Conservation (phyloP, 176 grass and related monocot genomes). For the Aegilops speltoides region DNA sequence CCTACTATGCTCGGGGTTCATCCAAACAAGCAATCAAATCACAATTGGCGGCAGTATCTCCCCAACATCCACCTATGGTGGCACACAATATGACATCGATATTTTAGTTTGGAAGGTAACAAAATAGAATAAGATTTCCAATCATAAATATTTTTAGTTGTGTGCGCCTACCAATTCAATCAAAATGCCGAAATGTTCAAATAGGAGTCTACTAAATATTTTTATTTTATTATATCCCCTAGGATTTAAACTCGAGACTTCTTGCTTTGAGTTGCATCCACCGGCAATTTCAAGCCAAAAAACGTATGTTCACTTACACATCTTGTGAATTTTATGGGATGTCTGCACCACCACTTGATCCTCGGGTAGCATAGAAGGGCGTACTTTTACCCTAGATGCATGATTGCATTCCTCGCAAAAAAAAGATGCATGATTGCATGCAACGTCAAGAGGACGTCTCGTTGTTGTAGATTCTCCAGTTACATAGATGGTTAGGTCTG, state of each 20-base stretch:
- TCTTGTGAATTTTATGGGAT: neutral
- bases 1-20: conserved; percentile 75
- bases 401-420: neutral
- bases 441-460: neutral
- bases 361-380: neutral
- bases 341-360: neutral
- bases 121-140: conserved; percentile 35
- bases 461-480: neutral
- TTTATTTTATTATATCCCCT: too few relatives aligned
- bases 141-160: neutral
- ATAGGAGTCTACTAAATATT: too few relatives aligned
- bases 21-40: conserved; percentile 82
- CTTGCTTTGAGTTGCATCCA: too few relatives aligned
- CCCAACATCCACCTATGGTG: conserved; percentile 55
- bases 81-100: conserved; percentile 69
- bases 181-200: too few relatives aligned
- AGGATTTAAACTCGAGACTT: too few relatives aligned
- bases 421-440: neutral
- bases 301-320: too few relatives aligned
- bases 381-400: neutral
- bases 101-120: conserved; percentile 92
- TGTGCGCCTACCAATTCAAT: too few relatives aligned
- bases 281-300: too few relatives aligned
- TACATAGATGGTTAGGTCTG: neutral
- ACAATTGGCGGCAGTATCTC: conserved; percentile 77